phyloP scores from a whole-genome alignment of 164 flowering plant species.

The Liquidambar formosana region DNA sequence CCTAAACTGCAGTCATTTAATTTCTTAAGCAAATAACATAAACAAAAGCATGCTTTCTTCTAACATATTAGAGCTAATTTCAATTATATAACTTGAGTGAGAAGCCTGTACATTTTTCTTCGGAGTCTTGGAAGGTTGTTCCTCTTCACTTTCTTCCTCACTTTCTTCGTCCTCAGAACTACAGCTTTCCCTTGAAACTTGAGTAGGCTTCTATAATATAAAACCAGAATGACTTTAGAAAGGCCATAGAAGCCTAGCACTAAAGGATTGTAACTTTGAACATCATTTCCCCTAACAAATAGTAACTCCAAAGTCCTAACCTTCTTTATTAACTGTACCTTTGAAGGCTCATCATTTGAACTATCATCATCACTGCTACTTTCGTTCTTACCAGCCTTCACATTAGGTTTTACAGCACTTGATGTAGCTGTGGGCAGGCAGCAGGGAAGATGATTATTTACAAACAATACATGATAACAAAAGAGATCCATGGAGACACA shows the following conservation, averaged over 20 bases:
- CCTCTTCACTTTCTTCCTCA: conserved; percentile 45
- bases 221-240: neutral
- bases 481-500: too few relatives aligned
- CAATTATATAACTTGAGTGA: neutral
- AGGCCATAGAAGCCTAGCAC: neutral
- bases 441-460: neutral
- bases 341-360: conserved; percentile 36
- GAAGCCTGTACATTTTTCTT: conserved; percentile 34
- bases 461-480: neutral
- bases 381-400: conserved; percentile 15
- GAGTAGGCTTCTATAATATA: conserved; percentile 14
- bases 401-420: conserved; percentile 13
- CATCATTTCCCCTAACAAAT: neutral
- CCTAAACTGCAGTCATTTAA: neutral
- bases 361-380: conserved; percentile 30
- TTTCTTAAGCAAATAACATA: too few relatives aligned
- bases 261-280: neutral
- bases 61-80: neutral
- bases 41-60: too few relatives aligned
- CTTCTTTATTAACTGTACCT: conserved; percentile 17
- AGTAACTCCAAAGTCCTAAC: neutral
- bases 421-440: conserved; percentile 4
- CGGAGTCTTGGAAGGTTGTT: conserved; percentile 39
- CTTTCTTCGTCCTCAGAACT: conserved; percentile 36
- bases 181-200: conserved; percentile 20